Evolutionary conservation across 441 rosid species (phyloP), one percentile per base, ranked within the genome.

Genomic region (Syzygium malaccense): DNA sequence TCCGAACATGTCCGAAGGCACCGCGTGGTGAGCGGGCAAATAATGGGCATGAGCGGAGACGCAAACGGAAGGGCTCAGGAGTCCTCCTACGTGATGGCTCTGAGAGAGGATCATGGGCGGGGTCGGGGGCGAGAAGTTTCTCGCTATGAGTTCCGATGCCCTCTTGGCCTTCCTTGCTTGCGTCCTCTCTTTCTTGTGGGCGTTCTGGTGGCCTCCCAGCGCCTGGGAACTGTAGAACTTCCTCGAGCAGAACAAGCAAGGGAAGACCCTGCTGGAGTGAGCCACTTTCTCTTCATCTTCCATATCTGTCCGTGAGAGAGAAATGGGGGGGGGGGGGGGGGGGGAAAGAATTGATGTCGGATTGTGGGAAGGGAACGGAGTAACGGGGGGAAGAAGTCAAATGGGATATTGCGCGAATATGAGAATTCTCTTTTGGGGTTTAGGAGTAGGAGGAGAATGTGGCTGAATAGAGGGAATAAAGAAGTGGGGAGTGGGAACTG

Each of bases 141-240:
- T 90, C 23, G 84, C 89, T 55, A 91, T 85, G 33, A 87, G 92
- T 80, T 93, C 94, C 0, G 93, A 90, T 10, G 92, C 94, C 58
- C 95, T 91, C 92, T 95, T 95, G 53, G 96, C 97, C 89, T 95
- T 96, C 89, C 97, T 93, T 4, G 95, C 96, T 20, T 97, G 95
- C 23, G 88, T 93, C 88, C 97, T 90, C 88, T 95, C 96, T 83
- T 92, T 94, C 93, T 95, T 95, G 92, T 95, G 96, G 45, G 97
- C 97, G 66, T 95, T 95, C 85, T 95, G 97, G 86, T 95, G 97
- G 25, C 97, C 97, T 37, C 96, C 97, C 25, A 95, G 54, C 8
- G 97, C 97, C 90, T 95, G 97, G 49, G 97, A 95, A 85, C 95
- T 95, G 88, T 92, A 89, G 89, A 95, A 95, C 88, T 94, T 92